Percentiles rank a stretch among this genome's conserved stretches.
Conservation (phyloP, 805 yeast species). For the Lachancea cidri region DNA sequence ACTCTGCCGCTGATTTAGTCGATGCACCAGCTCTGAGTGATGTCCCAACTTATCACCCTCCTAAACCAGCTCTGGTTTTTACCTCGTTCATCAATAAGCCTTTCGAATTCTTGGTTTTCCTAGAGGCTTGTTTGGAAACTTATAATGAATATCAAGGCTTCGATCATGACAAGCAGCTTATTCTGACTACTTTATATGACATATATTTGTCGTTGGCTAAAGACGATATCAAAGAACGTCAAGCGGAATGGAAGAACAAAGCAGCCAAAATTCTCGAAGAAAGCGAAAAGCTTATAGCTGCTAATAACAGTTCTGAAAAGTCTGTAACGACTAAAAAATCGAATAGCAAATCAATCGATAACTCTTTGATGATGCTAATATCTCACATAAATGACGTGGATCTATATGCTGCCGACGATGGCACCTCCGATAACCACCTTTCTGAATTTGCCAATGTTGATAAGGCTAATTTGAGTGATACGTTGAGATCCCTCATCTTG, state of each 20-base stretch:
- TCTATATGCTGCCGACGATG: conserved; percentile 44
- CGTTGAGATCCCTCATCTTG: conserved; percentile 62
- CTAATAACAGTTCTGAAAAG: conserved; percentile 29
- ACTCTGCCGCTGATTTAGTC: conserved; percentile 25
- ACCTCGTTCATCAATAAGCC: conserved; percentile 83
- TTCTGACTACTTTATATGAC: conserved; percentile 76
- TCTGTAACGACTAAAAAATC: conserved; percentile 5
- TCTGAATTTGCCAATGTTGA: conserved; percentile 35
- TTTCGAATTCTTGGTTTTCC: conserved; percentile 80
- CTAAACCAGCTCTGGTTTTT: conserved; percentile 81
- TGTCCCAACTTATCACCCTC: conserved; percentile 80
- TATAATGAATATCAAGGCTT: conserved; percentile 71
- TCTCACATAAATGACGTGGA: conserved; percentile 38
- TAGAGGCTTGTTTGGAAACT: conserved; percentile 84
- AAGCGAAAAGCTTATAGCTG: conserved; percentile 48
- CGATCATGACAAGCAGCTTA: conserved; percentile 61
- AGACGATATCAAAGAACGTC: conserved; percentile 33
- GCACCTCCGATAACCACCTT: conserved; percentile 33
- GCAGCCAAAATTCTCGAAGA: conserved; percentile 50
- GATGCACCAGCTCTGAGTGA: conserved; percentile 6
- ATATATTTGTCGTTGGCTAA: conserved; percentile 63
- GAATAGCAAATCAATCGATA: conserved; percentile 19
- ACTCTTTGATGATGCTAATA: conserved; percentile 33
- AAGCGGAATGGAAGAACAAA: conserved; percentile 55
- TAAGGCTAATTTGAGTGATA: conserved; percentile 30